Percentiles rank a stretch among this genome's conserved stretches.
Conservation (phyloP, 768 basidiomycete genomes). For the Mycena belliarum region DNA sequence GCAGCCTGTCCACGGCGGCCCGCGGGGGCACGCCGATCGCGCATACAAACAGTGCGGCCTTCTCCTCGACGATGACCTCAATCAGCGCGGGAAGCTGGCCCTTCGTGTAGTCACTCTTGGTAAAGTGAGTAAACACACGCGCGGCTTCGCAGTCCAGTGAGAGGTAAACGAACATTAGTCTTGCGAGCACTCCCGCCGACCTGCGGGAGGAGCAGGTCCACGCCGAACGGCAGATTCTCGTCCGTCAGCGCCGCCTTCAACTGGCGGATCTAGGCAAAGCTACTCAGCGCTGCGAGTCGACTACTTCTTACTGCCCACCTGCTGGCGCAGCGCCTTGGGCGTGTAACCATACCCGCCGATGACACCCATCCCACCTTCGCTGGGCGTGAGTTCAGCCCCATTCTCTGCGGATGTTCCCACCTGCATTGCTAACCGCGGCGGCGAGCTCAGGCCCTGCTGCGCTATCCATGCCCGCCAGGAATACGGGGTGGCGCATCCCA, state of each 20-base stretch:
- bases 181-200: slow-evolving; percentile 86
- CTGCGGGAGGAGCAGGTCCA: slow-evolving; percentile 87
- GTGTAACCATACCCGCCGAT: slow-evolving; percentile 91
- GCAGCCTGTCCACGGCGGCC: slow-evolving; percentile 76
- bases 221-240: slow-evolving; percentile 83
- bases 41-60: slow-evolving; percentile 85
- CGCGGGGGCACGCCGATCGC: slow-evolving; percentile 87
- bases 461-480: slow-evolving; percentile 43
- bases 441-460: slow-evolving; percentile 75
- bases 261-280: slow-evolving; percentile 59
- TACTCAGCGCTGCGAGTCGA: too few species aligned
- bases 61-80: slow-evolving; percentile 91
- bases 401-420: too few species aligned
- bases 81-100: slow-evolving; percentile 83
- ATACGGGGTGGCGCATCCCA: slow-evolving; percentile 62
- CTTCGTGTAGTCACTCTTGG: slow-evolving; percentile 81
- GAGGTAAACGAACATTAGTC: slow-evolving; percentile 67
- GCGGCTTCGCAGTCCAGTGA: background rate
- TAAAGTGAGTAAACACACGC: background rate
- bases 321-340: slow-evolving; percentile 74
- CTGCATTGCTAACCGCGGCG: slow-evolving; percentile 92
- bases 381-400: too few species aligned
- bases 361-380: slow-evolving; percentile 78
- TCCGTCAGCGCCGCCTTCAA: slow-evolving; percentile 74
- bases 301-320: slow-evolving; percentile 47